Percentiles rank a stretch among this genome's conserved stretches.
phyloP scores from a whole-genome alignment of 1,139 yeast genomes.

The Kurtzmaniella quercitrusa region DNA sequence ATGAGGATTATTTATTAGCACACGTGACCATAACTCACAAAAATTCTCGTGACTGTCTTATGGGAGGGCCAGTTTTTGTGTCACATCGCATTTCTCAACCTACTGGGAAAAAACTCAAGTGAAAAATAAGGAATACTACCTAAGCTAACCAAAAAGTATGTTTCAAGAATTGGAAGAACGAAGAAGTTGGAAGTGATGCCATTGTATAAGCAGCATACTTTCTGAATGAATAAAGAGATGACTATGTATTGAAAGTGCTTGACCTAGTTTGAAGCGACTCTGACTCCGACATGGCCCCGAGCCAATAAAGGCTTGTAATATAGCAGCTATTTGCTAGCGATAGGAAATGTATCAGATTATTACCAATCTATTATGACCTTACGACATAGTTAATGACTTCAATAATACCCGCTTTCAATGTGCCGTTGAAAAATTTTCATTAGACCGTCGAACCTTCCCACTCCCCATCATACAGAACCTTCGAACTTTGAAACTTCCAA shows the following conservation, averaged over 20 bases:
- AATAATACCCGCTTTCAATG: background rate
- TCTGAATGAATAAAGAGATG: background rate
- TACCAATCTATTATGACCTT: no score
- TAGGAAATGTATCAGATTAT: no score
- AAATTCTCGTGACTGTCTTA: constrained; percentile 1
- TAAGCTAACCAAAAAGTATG: constrained; percentile 2
- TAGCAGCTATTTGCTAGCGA: no score
- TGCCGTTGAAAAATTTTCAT: background rate
- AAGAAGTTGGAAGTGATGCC: background rate
- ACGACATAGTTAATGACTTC: no score
- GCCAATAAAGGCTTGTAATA: background rate
- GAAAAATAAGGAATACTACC: constrained; percentile 2
- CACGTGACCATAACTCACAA: background rate
- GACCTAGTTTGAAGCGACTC: no score
- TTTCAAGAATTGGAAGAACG: background rate
- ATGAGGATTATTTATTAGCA: background rate
- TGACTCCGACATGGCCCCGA: background rate
- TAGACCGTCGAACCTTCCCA: background rate
- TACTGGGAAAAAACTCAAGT: constrained; percentile 3
- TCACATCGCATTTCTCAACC: constrained; percentile 2
- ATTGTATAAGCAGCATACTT: background rate
- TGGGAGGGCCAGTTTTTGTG: background rate
- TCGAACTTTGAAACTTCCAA: background rate
- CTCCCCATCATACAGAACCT: background rate
- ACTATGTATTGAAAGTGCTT: background rate